These are phyloP conservation scores for Scenedesmus sp. DNA, from an alignment of 163 green algal species.

Conservation along the genomic window DNA sequence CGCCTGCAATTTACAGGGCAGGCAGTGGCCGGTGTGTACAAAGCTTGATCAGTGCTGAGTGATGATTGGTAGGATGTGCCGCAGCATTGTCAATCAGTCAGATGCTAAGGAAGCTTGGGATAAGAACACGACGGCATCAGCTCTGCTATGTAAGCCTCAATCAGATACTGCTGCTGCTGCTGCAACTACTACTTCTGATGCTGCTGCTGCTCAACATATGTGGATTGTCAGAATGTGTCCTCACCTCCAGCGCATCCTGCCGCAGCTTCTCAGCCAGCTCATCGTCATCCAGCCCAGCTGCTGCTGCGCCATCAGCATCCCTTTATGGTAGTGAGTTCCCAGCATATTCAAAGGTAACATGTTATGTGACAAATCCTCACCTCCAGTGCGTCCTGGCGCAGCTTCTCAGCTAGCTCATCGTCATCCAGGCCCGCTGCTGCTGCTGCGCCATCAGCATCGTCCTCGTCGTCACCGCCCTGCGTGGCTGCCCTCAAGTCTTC, in stretches of 20 bases:
- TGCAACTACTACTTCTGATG: no score
- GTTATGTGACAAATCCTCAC: conserved; percentile 39
- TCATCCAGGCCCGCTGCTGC: conserved; percentile 45
- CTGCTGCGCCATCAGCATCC: not conserved
- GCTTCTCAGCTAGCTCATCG: conserved; percentile 58
- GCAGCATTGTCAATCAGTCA: no score
- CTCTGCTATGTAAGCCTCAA: no score
- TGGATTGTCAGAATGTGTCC: no score
- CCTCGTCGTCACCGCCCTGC: conserved; percentile 50
- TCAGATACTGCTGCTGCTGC: not conserved
- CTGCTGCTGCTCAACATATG: no score
- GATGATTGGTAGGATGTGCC: no score
- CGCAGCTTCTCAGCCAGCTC: not conserved
- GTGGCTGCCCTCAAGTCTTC: conserved; percentile 34
- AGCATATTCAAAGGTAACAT: not conserved
- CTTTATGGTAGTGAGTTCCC: not conserved
- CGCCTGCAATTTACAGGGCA: not conserved
- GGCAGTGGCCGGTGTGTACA: no score
- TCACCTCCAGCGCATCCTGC: not conserved
- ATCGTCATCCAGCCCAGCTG: not conserved
- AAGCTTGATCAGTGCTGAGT: no score
- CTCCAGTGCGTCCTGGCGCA: conserved; percentile 73
- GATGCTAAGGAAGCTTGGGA: no score
- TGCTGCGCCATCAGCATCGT: conserved; percentile 29
- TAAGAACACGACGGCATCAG: no score